A percentile compares a stretch with the other conserved stretches of the same genome.
phyloP scores from a whole-genome alignment of 768 basidiomycete species.

The Pleurotus eryngii region DNA sequence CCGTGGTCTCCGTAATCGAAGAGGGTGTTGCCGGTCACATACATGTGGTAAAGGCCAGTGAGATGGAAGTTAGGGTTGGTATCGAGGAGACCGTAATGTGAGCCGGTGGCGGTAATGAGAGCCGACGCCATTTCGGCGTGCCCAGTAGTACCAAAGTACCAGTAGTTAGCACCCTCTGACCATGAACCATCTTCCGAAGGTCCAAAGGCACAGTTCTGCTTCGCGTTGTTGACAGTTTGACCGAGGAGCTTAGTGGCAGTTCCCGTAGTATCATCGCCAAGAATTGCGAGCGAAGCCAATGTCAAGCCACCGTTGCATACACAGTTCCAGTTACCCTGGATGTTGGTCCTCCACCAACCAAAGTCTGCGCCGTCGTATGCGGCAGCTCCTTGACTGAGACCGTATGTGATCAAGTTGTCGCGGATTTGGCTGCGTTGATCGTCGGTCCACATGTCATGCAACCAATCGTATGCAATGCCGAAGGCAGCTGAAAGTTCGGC shows the following conservation, averaged over 20 bases:
- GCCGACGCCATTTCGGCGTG: constrained; percentile 87
- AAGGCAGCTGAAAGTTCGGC: constrained; percentile 90
- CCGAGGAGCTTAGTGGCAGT: constrained; percentile 63
- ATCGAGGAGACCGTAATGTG: constrained; percentile 67
- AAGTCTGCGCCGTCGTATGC: constrained; percentile 45
- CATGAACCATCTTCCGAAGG: constrained; percentile 78
- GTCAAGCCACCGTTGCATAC: constrained; percentile 91
- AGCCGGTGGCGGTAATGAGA: constrained; percentile 83
- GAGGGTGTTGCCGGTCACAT: constrained; percentile 76
- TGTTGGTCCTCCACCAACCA: constrained; percentile 79
- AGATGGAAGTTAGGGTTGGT: constrained; percentile 67
- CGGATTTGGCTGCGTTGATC: constrained; percentile 70
- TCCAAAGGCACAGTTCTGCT: constrained; percentile 68
- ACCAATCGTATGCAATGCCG: constrained; percentile 95
- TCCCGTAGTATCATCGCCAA: constrained; percentile 78
- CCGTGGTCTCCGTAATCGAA: constrained; percentile 86
- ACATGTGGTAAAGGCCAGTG: constrained; percentile 90
- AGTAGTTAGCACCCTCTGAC: constrained; percentile 92
- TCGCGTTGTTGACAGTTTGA: constrained; percentile 70
- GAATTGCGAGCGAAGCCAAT: constrained; percentile 85
- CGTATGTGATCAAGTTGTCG: constrained; percentile 71
- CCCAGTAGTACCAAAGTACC: constrained; percentile 92
- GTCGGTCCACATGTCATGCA: constrained; percentile 79
- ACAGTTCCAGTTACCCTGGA: constrained; percentile 97
- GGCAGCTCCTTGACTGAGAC: constrained; percentile 61